Base-by-base conservation (phyloP, 2,329 filamentous ascomycete genomes). In the Stemphylium beticola region DNA sequence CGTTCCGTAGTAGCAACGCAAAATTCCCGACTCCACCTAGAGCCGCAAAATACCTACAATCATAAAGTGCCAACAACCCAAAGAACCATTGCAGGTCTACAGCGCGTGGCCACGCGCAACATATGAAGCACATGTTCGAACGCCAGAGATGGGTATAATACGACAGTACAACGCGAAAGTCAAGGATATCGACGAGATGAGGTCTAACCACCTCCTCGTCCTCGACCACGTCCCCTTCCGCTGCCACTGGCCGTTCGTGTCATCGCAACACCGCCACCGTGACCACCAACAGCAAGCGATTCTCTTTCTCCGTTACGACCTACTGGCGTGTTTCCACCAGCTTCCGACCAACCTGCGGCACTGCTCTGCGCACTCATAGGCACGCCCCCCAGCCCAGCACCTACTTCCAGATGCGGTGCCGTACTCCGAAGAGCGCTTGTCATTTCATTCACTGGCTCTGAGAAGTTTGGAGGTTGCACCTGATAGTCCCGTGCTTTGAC, bases 321-420 rank as follows among this genome's bases (percentile, higher is more conserved):
- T 57, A 77, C 54, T 0, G 75, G 69, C 34, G 73, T 74, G 22
- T 73, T 74, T 1, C 65, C 74, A 10, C 71, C 73, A 2, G 61
- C 61, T 47, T 74, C 74, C 29, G 71, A 74, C 39, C 71, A 73
- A 0, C 73, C 74, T 2, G 65, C 73, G 61, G 70, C 67, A 29
- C 66, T 72, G 39, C 71, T 77, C 64, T 76, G 74, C 12, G 69
- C 69, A 36, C 75, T 77, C 76, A 77, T 77, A 1, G 75, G 67
- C 14, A 76, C 69, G 22, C 73, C 74, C 4, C 74, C 72, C 14
- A 73, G 51, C 1, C 55, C 58, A 18, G 42, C 43, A 2, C 67
- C 68, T 12, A 73, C 65, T 42, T 75, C 73, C 4, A 75, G 60
- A 52, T 74, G 72, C 6, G 72, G 73, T 7, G 64, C 66, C 10